Base-by-base conservation (phyloP, 768 basidiomycete genomes). In the Hypsizygus marmoreus region DNA sequence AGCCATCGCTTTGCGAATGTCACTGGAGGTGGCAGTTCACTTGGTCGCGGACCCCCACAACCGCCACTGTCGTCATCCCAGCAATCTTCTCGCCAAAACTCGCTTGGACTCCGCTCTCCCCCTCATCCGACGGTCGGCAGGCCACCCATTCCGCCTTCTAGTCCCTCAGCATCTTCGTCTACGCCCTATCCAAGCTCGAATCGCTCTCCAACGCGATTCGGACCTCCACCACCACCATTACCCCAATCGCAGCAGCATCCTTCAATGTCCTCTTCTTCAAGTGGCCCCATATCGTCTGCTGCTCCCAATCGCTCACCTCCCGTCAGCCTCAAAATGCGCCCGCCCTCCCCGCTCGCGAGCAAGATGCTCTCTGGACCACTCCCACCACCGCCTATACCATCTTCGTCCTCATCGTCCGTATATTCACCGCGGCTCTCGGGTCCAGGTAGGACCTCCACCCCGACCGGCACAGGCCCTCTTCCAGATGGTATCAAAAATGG, bases 1-100 rank as follows among this genome's bases (percentile, higher is more conserved):
- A 62, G 65, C 39, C 75, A 74, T 54, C 65, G 66, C 6, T 77
- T 73, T 51, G 55, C 64, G 25, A 66, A 56, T 45, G 47, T n/a
- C n/a, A n/a, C n/a, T n/a, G n/a, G 58, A 11, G 20, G 57, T 7
- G 53, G 55, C 41, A 28, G 43, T 17, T 45, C 52, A 12, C 43
- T 52, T 12, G 51, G 51, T 10, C 60, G 58, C 4, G 63, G 57
- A 8, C 56, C 60, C 3, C 59, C 57, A 10, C 45, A 53, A 34
- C 57, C 53, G 11, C 46, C 49, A 11, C 39, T 28, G 13, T 40
- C 49, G 28, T 51, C 53, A 13, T 47, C 60, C 43, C 47, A 57
- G 23, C 51, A 59, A 35, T 45, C 57, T 47, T 52, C 54, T 56
- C 63, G 49, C 52, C 68, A 53, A 56, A 65, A 56, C 47, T 50